Percentiles rank a stretch among this genome's conserved stretches.
Conservation (phyloP, 371 early-diverging fungal genomes). For the Quaeritorhiza haematococci region DNA sequence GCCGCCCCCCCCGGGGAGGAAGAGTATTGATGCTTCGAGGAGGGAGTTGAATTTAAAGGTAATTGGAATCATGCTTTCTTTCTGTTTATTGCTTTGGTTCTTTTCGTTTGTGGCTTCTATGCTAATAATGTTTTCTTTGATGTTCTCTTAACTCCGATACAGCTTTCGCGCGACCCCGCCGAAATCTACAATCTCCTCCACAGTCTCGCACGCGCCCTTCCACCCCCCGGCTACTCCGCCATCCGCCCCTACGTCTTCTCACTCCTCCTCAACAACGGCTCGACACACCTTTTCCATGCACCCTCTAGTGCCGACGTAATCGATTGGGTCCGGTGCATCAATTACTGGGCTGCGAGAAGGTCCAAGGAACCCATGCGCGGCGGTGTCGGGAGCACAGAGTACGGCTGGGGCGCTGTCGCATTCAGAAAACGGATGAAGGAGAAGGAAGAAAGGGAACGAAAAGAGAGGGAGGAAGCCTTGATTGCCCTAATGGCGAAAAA, state of each 20-base stretch:
- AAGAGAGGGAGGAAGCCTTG: conserved; percentile 23
- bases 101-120: too few relatives aligned
- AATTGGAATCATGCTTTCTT: too few relatives aligned
- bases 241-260: conserved; percentile 77
- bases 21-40: too few relatives aligned
- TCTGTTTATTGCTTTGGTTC: too few relatives aligned
- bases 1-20: too few relatives aligned
- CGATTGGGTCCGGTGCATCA: conserved; percentile 80
- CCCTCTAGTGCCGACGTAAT: conserved; percentile 56
- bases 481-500: conserved; percentile 11
- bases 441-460: conserved; percentile 5
- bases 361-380: conserved; percentile 82
- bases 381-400: conserved; percentile 78
- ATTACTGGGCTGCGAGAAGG: conserved; percentile 87
- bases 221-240: conserved; percentile 76
- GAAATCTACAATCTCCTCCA: conserved; percentile 55
- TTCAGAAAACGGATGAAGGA: not conserved
- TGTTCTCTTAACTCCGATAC: too few relatives aligned
- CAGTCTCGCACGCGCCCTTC: conserved; percentile 68
- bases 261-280: conserved; percentile 70
- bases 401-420: conserved; percentile 76
- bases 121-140: too few relatives aligned
- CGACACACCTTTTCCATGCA: conserved; percentile 79
- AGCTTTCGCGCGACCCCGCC: conserved; percentile 8
- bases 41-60: too few relatives aligned